Evolutionary conservation across 805 yeast species (phyloP), one percentile per base, ranked within the genome.

Genomic region (Saccharomycopsis olivae): DNA sequence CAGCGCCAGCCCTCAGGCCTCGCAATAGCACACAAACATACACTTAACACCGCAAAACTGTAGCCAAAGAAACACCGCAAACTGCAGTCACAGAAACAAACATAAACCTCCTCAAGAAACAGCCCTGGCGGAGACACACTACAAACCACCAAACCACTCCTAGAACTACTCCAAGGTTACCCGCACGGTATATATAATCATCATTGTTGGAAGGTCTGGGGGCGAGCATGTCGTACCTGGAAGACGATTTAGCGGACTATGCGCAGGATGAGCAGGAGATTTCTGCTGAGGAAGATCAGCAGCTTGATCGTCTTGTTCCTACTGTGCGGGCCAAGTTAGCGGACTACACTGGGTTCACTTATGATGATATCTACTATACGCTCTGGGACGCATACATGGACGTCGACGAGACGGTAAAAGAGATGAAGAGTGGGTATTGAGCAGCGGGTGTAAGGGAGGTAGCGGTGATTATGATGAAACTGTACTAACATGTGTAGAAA

Each of bases 351-450:
- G 59, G 58, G 0, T 64, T 73, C 35, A 60, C 64, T 6, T 79
- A 73, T 19, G 50, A 60, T 11, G 73, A 68, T 34, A 55, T 80
- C 44, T 71, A 75, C 50, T 79, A 75, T 47, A 60, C 73, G 0
- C 60, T 81, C 9, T 78, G 78, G 69, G 63, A 62, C 47, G 72
- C 74, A 49, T 76, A 76, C 52, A 69, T 70, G 51, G 75, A 71
- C 32, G 51, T 75, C 3, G 72, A 68, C 3, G 66, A 67, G 10
- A 55, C 84, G 0, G 48, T 76, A 5, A 62, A 58, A 24, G 78
- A 75, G 43, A 39, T 66, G 33, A 55, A 53, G 44, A 57, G 61
- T 52, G 45, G 43, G 47, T 40, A 5, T 20, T 5, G n/a, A n/a
- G n/a, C n/a, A n/a, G n/a, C n/a, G n/a, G n/a, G n/a, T n/a, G n/a